Evolutionary conservation across 1,284 basidiomycete species (phyloP), one percentile per base, ranked within the genome.

Genomic region (Chondrostereum purpureum): DNA sequence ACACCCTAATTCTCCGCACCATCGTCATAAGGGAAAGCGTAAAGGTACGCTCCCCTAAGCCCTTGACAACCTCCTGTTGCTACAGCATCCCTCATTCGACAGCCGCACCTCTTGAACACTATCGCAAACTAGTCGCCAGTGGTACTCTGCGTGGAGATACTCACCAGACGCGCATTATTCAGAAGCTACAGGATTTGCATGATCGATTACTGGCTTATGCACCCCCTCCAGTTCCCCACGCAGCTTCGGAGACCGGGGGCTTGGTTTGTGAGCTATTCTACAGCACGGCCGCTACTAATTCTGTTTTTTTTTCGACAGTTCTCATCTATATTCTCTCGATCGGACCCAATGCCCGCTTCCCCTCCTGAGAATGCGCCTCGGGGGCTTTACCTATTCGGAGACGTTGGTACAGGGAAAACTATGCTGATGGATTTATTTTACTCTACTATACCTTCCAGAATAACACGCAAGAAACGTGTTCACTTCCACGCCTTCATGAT

Each of bases 341-440:
- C 68, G 45, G 52, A 66, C n/a, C 56, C 67, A 13, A 55, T 66
- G 22, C 67, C 73, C 13, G 60, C 67, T 4, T 51, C 63, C 12
- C 60, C 72, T 3, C 75, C 75, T 2, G 66, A 72, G 16, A 62
- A 76, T 41, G 73, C 80, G 1, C 95, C 94, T 0, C 87, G 87
- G 54, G 92, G 94, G 10, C 73, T 99, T 18, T 99, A 99, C 65
- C 81, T 99, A n/a, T 93, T 90, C 62, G 96, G 96, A 31, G 90
- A 93, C 53, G 96, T 99, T 45, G 95, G 95, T 0, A 98, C 94
- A 3, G 95, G 96, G 18, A 92, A 92, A 74, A 91, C 90, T 0
- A 98, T 99, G 94, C 82, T 99, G 51, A 99, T 99, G 96, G 96
- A 99, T 64, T 72, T 99, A 14, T 96, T 99, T 67, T 92, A 92